phyloP scores from a whole-genome alignment of 106 monocot genomes.

The Dactylorhiza incarnata region DNA sequence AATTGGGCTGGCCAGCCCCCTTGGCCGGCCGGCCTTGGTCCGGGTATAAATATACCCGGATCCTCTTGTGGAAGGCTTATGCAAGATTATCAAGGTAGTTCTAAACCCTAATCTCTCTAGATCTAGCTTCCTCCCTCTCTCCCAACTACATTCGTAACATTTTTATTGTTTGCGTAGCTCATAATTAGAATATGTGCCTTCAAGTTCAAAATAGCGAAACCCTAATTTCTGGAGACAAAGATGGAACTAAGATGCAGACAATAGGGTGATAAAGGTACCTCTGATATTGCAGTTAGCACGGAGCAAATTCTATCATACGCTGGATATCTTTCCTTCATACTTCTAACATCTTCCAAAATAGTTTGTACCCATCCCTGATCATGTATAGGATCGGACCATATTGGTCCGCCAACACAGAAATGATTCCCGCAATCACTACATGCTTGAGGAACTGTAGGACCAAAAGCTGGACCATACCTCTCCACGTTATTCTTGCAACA shows the following conservation, averaged over 20 bases:
- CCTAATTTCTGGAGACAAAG: too few relatives aligned
- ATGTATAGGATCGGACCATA: slow-evolving; percentile 93
- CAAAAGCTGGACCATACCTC: slow-evolving; percentile 63
- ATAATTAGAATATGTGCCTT: too few relatives aligned
- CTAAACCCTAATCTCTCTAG: too few relatives aligned
- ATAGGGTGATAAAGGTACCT: slow-evolving; percentile 34
- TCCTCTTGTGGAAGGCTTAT: too few relatives aligned
- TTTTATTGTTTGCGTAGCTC: too few relatives aligned
- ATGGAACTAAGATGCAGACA: not conserved
- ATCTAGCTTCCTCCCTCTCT: too few relatives aligned
- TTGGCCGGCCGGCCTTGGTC: too few relatives aligned
- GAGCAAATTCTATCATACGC: slow-evolving; percentile 81
- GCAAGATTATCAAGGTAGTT: too few relatives aligned
- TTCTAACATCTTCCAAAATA: slow-evolving; percentile 50
- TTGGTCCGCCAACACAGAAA: slow-evolving; percentile 87
- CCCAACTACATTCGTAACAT: too few relatives aligned
- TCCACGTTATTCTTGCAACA: slow-evolving; percentile 56
- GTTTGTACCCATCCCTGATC: slow-evolving; percentile 77
- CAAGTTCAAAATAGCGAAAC: too few relatives aligned
- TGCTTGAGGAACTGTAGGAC: slow-evolving; percentile 75
- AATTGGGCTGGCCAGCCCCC: too few relatives aligned
- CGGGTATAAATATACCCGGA: too few relatives aligned
- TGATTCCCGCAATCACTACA: slow-evolving; percentile 78
- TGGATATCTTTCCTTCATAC: slow-evolving; percentile 68
- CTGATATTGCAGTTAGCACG: slow-evolving; percentile 80